A percentile compares a stretch with the other conserved stretches of the same genome.
phyloP scores from a whole-genome alignment of 106 monocot species.

The Apostasia ramifera region DNA sequence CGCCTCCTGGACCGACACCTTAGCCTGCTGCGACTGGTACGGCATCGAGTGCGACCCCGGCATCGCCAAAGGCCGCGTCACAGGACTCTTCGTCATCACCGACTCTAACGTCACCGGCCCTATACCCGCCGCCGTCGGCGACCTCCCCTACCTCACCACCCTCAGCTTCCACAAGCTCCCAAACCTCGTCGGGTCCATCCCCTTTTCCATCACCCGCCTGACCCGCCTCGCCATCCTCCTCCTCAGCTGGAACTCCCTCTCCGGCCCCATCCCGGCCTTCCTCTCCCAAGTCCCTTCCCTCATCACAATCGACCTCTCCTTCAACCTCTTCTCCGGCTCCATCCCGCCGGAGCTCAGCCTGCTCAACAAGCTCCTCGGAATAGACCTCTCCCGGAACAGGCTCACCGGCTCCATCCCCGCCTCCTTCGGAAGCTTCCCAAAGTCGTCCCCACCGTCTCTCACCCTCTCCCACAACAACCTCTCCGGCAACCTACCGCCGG shows the following conservation, averaged over 20 bases:
- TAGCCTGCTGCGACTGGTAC: conserved; percentile 47
- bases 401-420: conserved; percentile 39
- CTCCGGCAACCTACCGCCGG: conserved; percentile 29
- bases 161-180: conserved; percentile 24
- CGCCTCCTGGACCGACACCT: conserved; percentile 23
- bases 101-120: conserved; percentile 29
- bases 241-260: conserved; percentile 33
- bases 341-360: conserved; percentile 30
- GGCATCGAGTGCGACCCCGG: conserved; percentile 35
- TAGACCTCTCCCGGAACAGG: conserved; percentile 35
- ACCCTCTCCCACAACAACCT: conserved; percentile 33
- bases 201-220: conserved; percentile 26
- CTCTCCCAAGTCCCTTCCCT: conserved; percentile 28
- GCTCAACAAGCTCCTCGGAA: conserved; percentile 19
- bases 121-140: conserved; percentile 38
- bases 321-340: conserved; percentile 33
- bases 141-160: conserved; percentile 13
- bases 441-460: conserved; percentile 12
- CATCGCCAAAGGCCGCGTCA: conserved; percentile 24
- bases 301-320: conserved; percentile 20
- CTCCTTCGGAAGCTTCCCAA: conserved; percentile 10
- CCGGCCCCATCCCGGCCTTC: conserved; percentile 40
- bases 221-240: conserved; percentile 16
- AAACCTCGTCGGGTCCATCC: conserved; percentile 18
- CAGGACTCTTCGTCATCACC: conserved; percentile 22